These are phyloP conservation scores for Mycena floridula DNA, from an alignment of 768 basidiomycete genomes.

Conservation along the genomic window DNA sequence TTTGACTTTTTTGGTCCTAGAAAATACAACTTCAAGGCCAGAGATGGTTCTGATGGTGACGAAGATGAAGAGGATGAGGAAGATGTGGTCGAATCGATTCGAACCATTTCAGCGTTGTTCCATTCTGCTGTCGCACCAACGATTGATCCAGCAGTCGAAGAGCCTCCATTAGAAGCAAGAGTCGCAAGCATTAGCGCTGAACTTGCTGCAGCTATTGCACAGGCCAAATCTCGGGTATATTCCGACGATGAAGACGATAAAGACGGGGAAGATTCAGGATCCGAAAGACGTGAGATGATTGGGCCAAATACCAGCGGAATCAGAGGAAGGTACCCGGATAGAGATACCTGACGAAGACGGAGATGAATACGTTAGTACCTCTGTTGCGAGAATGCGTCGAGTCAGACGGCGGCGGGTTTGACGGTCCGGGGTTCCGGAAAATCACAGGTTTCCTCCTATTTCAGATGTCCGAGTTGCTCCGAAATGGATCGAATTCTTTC, in stretches of 20 bases:
- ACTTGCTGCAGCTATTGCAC: slow-evolving; percentile 75
- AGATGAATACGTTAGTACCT: no score
- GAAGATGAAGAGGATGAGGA: slow-evolving; percentile 50
- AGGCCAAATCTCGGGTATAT: slow-evolving; percentile 58
- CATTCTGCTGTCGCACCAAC: slow-evolving; percentile 34
- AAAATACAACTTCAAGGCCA: slow-evolving; percentile 75
- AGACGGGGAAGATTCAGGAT: slow-evolving; percentile 37
- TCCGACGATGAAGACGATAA: slow-evolving; percentile 51
- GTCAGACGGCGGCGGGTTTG: no score
- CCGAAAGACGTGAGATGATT: slow-evolving; percentile 28
- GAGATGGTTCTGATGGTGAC: slow-evolving; percentile 47
- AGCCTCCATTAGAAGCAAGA: slow-evolving; percentile 49
- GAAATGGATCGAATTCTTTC: no score
- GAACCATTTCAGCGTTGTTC: slow-evolving; percentile 68
- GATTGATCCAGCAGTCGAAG: slow-evolving; percentile 26
- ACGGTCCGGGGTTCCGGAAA: no score
- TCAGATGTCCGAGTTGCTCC: no score
- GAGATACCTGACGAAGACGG: not conserved
- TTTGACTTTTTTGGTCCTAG: slow-evolving; percentile 31
- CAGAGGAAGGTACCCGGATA: slow-evolving; percentile 34
- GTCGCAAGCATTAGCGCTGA: slow-evolving; percentile 78
- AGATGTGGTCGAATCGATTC: slow-evolving; percentile 66
- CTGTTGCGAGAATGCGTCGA: no score
- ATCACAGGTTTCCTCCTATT: no score
- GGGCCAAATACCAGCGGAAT: slow-evolving; percentile 43